Evolutionary conservation across 495 filamentous ascomycete genomes (phyloP).

Genomic region (Trypethelium eluteriae): DNA sequence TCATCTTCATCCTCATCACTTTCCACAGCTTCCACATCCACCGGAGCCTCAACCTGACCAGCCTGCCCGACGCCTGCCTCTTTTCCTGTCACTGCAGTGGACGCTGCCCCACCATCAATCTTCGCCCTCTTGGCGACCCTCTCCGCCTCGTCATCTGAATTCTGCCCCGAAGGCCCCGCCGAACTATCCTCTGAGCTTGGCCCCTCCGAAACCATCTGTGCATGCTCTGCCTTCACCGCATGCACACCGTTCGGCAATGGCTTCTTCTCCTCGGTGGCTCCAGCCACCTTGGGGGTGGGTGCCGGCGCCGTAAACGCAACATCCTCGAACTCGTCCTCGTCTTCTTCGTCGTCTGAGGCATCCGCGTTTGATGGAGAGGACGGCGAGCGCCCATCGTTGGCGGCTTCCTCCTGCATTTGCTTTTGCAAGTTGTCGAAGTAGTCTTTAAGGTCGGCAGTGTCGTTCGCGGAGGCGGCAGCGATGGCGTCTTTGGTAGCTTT

Average conservation of each 20-base stretch:
- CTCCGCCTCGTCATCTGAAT: constrained; percentile 1
- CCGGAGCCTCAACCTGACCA: constrained; percentile 40
- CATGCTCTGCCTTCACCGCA: not conserved
- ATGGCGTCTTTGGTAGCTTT: constrained; percentile 14
- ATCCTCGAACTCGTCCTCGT: constrained; percentile 30
- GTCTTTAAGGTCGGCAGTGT: constrained; percentile 40
- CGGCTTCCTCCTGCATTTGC: constrained; percentile 14
- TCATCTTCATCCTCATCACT: constrained; percentile 45
- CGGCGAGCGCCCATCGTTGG: not conserved
- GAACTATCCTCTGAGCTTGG: not conserved
- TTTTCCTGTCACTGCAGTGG: not conserved
- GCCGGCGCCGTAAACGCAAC: constrained; percentile 16
- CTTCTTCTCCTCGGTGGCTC: not conserved
- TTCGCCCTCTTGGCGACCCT: not conserved
- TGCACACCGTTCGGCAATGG: constrained; percentile 1
- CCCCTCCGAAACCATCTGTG: not conserved
- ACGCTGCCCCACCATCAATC: not conserved
- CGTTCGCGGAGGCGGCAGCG: not conserved
- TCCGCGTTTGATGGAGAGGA: constrained; percentile 14
- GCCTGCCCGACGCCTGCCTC: constrained; percentile 19
- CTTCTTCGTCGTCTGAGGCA: constrained; percentile 22
- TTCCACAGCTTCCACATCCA: constrained; percentile 45
- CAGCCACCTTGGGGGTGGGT: too few relatives aligned
- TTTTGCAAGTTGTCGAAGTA: constrained; percentile 35
- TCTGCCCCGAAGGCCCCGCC: not conserved